These are phyloP conservation scores for Rhodotorula babjevae DNA, from an alignment of 768 basidiomycete genomes.

Conservation along the genomic window DNA sequence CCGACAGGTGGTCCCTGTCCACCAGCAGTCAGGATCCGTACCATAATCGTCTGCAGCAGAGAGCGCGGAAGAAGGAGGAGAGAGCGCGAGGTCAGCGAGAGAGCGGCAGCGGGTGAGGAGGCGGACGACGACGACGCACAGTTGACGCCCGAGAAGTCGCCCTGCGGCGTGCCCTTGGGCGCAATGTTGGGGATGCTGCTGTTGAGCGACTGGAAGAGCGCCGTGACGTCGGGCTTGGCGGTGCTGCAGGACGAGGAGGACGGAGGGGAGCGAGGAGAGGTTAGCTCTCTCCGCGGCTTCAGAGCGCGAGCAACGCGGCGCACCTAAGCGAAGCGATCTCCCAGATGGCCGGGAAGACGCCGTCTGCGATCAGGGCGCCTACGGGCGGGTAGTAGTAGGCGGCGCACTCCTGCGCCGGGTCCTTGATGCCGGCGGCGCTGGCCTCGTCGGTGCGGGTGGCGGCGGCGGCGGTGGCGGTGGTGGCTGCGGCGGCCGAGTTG, in stretches of 20 bases:
- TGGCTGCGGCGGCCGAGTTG: neutral
- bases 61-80: neutral
- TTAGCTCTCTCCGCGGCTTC: too few species aligned
- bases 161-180: constrained; percentile 45
- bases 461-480: constrained; percentile 1
- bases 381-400: constrained; percentile 25
- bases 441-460: constrained; percentile 30
- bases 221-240: constrained; percentile 6
- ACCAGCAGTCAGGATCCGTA: constrained; percentile 30
- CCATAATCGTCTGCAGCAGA: constrained; percentile 1
- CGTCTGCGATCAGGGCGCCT: constrained; percentile 12
- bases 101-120: neutral
- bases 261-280: too few species aligned
- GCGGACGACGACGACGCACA: constrained; percentile 4
- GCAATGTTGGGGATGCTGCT: constrained; percentile 44
- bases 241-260: constrained; percentile 2
- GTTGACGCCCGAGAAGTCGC: constrained; percentile 43
- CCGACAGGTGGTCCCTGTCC: too few species aligned
- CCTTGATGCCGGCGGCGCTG: constrained; percentile 12
- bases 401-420: constrained; percentile 24
- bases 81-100: neutral
- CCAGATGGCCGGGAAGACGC: constrained; percentile 33
- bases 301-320: neutral
- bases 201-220: constrained; percentile 44
- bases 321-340: constrained; percentile 25